Conservation (phyloP, 2,329 filamentous ascomycete species). For the Aspergillus floridensis region DNA sequence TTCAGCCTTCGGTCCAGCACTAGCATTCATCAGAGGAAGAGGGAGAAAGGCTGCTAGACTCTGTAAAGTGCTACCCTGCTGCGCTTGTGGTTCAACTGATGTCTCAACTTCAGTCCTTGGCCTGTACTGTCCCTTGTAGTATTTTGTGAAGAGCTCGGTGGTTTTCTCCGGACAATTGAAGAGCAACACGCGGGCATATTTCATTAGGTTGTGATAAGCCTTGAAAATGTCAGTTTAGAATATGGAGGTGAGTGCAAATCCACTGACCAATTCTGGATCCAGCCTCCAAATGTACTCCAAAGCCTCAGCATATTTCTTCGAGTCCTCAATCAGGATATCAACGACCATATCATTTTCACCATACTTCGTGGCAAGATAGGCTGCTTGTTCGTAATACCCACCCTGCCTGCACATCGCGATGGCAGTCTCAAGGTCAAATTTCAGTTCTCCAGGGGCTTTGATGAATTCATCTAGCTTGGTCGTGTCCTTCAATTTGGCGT, state of each 20-base stretch:
- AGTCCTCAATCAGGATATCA: slow-evolving; percentile 93
- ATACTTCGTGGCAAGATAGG: slow-evolving; percentile 90
- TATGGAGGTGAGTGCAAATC: neutral
- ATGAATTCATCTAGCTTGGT: slow-evolving; percentile 96
- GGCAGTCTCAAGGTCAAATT: slow-evolving; percentile 94
- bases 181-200: slow-evolving; percentile 86
- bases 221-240: slow-evolving; percentile 42
- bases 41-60: slow-evolving; percentile 82
- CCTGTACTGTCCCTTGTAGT: slow-evolving; percentile 82
- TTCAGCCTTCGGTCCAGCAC: slow-evolving; percentile 44
- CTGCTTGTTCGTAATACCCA: slow-evolving; percentile 94
- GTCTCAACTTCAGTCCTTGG: slow-evolving; percentile 64
- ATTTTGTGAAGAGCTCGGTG: slow-evolving; percentile 86
- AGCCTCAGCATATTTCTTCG: slow-evolving; percentile 83
- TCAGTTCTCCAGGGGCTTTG: slow-evolving; percentile 82
- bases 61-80: slow-evolving; percentile 72
- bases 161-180: slow-evolving; percentile 80
- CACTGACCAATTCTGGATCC: slow-evolving; percentile 69
- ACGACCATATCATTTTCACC: slow-evolving; percentile 91
- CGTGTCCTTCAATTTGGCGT: slow-evolving; percentile 95
- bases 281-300: slow-evolving; percentile 88
- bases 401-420: slow-evolving; percentile 97
- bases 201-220: slow-evolving; percentile 88
- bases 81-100: slow-evolving; percentile 45
- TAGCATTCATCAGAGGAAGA: slow-evolving; percentile 75